Base-by-base conservation (phyloP, 23 red algal species). In the Pyropia yezoensis region DNA sequence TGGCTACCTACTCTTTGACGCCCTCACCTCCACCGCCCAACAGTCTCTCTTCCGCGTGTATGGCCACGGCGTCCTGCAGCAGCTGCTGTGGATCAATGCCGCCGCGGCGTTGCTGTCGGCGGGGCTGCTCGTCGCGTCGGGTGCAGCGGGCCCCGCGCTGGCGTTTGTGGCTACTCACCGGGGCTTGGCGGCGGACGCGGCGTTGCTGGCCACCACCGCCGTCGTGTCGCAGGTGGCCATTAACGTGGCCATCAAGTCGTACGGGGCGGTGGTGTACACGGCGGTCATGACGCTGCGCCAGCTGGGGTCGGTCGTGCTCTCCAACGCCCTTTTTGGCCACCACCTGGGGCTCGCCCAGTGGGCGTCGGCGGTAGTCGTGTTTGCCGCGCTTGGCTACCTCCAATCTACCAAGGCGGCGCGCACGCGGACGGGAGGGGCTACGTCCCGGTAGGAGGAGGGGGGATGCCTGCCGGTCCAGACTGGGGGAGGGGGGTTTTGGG, bases 161-260 rank as follows among this genome's bases (percentile, higher is more conserved):
- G 13, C 22, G 20, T 85, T 95, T 62, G 32, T 79, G 16, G 50
- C 17, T 18, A 4, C 18, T 1, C 77, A 85, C 27, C 80, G 74
- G 0, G 13, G 45, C 18, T 30, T 80, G 0, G 8, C 80, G 18
- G 49, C 49, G 17, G 89, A 95, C n/a, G 70, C 75, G 23, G 39
- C 29, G 50, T 45, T 56, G n/a, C 49, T 95, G 26, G 68, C 65
- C 16, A 14, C 79, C 19, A 58, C 80, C 5, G 89, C 89, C 14
- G 89, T 95, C 6, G 70, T 69, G n/a, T 71, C 74, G 15, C 89
- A 95, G 67, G 86, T 86, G 80, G 75, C 76, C 18, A 95, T 95
- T 49, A 85, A 80, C 26, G 70, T 69, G 27, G 77, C 79, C 29
- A 86, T 95, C 64, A 68, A 86, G 24, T 61, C 57, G 3, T 95